phyloP scores from a whole-genome alignment of 352 stramenopile genomes.

The Phytopythium vexans region DNA sequence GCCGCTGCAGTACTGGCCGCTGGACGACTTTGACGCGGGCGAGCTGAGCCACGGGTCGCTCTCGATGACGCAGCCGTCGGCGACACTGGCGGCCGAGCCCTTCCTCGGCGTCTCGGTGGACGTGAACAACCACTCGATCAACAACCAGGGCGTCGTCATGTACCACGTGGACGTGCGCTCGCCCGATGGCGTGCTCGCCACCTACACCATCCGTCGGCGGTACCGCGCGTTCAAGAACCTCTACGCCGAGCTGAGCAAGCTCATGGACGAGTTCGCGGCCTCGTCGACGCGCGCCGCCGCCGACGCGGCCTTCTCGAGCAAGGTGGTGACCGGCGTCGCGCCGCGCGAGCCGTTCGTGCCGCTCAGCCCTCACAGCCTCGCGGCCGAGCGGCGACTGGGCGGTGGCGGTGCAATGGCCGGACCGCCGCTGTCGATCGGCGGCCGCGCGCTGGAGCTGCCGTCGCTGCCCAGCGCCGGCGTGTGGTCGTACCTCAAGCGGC shows the following conservation, averaged over 20 bases:
- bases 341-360: constrained; percentile 33
- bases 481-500: constrained; percentile 80
- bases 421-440: constrained; percentile 32
- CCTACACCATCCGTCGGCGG: constrained; percentile 82
- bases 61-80: constrained; percentile 27
- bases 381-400: constrained; percentile 12
- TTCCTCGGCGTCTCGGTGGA: constrained; percentile 72
- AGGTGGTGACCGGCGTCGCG: neutral
- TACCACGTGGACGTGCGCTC: constrained; percentile 88
- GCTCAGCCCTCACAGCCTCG: constrained; percentile 37
- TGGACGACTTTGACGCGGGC: constrained; percentile 36
- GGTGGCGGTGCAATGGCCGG: neutral
- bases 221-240: constrained; percentile 82
- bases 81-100: constrained; percentile 35
- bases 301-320: constrained; percentile 11
- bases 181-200: constrained; percentile 66
- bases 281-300: constrained; percentile 19
- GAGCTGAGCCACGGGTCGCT: constrained; percentile 21
- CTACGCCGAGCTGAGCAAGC: constrained; percentile 54
- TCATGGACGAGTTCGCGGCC: constrained; percentile 53
- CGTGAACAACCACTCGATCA: constrained; percentile 70
- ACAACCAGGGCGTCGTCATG: constrained; percentile 80
- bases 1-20: constrained; percentile 49
- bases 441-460: constrained; percentile 50
- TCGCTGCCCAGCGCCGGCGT: constrained; percentile 67